Evolutionary conservation across 257 asterid genomes (phyloP), one percentile per base, ranked within the genome.

Genomic region (Solanum stenotomum): DNA sequence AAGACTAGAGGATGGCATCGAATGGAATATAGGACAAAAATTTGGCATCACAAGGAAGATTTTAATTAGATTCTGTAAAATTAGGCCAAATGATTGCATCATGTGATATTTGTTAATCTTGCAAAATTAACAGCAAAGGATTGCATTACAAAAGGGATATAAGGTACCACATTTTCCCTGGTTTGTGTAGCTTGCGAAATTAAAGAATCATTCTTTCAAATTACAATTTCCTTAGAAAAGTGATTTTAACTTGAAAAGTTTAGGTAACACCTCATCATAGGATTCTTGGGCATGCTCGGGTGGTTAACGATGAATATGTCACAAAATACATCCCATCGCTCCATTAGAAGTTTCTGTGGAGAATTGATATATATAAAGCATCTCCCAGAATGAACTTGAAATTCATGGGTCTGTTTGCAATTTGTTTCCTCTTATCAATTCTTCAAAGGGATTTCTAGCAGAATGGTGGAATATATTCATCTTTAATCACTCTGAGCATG

Each of bases 301-400:
- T 83, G 78, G 61, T 33, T 86, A 27, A 85, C 44, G 70, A 42
- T 35, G 86, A 75, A 90, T 12, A 85, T 10, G 3, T 92, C 95
- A 91, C 93, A 92, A 14, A 94, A 92, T 44, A 90, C 10, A 67
- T 90, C 76, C 95, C 95, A 91, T 95, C 92, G 91, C 38, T 91
- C 93, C 1, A 81, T 8, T 56, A 94, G 90, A 85, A 92, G 89
- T 61, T 93, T 95, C 12, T 88, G 89, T 4, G 92, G 89, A 25
- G 91, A 65, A 7, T 46, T 63, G 18, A 13, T 56, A 33, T 8
- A 15, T 76, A 15, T 76, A n/a, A 52, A 75, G 75, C n/a, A 63
- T 61, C 14, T 71, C 20, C 5, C 16, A 40, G 12, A 22, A 37
- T 15, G 18, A 15, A 59, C 76, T 12, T 68, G 76, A 68, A 68